Evolutionary conservation across 306 rosid genomes (phyloP), one percentile per base, ranked within the genome.

Genomic region (Malus fusca): DNA sequence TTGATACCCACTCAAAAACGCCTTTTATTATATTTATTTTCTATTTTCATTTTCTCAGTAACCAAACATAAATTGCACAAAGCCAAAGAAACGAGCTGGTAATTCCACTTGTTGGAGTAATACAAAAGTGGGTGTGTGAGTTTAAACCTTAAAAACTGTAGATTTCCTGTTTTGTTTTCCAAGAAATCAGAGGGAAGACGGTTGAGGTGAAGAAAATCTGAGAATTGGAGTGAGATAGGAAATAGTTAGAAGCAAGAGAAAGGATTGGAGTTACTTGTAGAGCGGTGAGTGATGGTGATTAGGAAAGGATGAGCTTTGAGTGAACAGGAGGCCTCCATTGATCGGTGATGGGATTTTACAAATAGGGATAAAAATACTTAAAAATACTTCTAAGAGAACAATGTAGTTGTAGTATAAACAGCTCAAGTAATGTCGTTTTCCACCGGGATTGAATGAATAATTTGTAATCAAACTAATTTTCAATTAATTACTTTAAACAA

Each of bases 291-390:
- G 77, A 59, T 13, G 79, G 26, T 18, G 67, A 78, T 55, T 72
- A 62, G 73, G 75, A 55, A 76, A 52, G 66, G 83, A 75, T 13
- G 69, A 69, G 81, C 21, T 53, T 8, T 19, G 78, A 28, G 81
- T 43, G 33, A 61, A 74, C 55, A 66, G 21, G 53, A 55, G 82
- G 68, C 80, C 61, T 67, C 63, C 88, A 40, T 75, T 85, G 78
- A 81, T 72, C 66, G 84, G 80, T 37, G 81, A 76, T 19, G 82
- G 31, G 31, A 30, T 30, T 30, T 30, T 30, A 30, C 31, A 30
- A 30, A 30, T 30, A 30, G 31, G 4, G 31, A 30, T 30, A 30
- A 30, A 30, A 30, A 30, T 3, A 30, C 0, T 30, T 30, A 30
- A 30, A 30, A 30, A 30, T 30, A 30, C 31, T 30, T 30, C 31